phyloP scores from a whole-genome alignment of 2,329 filamentous ascomycete species.

The Phialophora expanda region DNA sequence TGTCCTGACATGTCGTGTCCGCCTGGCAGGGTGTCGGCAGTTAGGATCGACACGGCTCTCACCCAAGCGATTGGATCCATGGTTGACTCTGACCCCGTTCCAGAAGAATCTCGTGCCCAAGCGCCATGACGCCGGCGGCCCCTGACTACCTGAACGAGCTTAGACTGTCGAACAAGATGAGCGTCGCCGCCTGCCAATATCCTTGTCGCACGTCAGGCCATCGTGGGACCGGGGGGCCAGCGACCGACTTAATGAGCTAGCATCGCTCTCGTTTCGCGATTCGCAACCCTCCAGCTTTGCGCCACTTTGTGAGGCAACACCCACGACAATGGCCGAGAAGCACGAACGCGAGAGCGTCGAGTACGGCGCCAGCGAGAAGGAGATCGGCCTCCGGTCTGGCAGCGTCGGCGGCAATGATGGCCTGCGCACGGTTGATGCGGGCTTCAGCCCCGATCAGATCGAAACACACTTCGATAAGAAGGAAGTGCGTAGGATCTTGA shows the following conservation, averaged over 20 bases:
- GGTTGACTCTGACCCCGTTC: not conserved
- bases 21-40: constrained; percentile 11
- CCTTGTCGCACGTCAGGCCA: constrained; percentile 19
- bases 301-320: not conserved
- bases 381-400: constrained; percentile 9
- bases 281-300: not conserved
- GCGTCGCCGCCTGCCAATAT: constrained; percentile 6
- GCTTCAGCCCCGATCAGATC: constrained; percentile 15
- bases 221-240: not conserved
- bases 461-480: constrained; percentile 12
- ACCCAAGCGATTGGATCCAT: constrained; percentile 5
- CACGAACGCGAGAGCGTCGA: constrained; percentile 6
- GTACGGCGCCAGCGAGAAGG: constrained; percentile 21
- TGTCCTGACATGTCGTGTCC: not conserved
- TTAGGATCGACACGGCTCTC: constrained; percentile 5
- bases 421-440: constrained; percentile 17
- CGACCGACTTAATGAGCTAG: not conserved
- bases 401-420: not conserved
- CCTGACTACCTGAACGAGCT: constrained; percentile 2
- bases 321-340: constrained; percentile 13
- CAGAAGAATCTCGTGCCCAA: not conserved
- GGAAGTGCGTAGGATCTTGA: constrained; percentile 14
- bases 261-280: constrained; percentile 1
- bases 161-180: not conserved
- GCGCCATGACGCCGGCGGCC: not conserved